phyloP scores from a whole-genome alignment of 2,329 filamentous ascomycete species.

The Chrysoporthe puriensis region DNA sequence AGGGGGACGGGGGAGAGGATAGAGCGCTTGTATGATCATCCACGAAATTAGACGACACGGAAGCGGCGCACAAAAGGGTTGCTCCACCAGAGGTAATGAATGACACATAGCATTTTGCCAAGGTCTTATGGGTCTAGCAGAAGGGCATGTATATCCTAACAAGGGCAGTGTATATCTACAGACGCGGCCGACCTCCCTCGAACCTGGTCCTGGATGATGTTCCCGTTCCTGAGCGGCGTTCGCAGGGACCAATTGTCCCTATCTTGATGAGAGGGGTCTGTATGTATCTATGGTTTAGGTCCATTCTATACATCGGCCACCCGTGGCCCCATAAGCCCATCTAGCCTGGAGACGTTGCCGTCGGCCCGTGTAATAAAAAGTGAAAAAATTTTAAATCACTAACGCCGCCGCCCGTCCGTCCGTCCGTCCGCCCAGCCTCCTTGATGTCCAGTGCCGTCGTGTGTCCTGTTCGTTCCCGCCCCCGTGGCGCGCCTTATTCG shows the following conservation, averaged over 20 bases:
- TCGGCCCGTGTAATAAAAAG: slow-evolving; percentile 5
- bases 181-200: background rate
- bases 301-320: background rate
- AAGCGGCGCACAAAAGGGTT: slow-evolving; percentile 15
- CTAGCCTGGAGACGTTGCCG: slow-evolving; percentile 13
- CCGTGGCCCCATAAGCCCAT: background rate
- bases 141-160: background rate
- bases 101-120: slow-evolving; percentile 11
- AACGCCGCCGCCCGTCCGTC: background rate
- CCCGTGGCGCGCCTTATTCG: slow-evolving; percentile 47
- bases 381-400: background rate
- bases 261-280: background rate
- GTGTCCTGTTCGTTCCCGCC: background rate
- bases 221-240: no score
- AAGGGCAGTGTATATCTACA: background rate
- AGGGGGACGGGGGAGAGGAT: background rate
- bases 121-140: background rate
- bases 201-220: no score
- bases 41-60: slow-evolving; percentile 26
- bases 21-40: slow-evolving; percentile 23
- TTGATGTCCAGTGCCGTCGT: background rate
- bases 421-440: background rate
- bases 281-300: background rate
- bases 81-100: slow-evolving; percentile 15
- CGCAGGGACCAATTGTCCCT: no score